Conservation (phyloP, 441 rosid species). For the Populus tomentosa region DNA sequence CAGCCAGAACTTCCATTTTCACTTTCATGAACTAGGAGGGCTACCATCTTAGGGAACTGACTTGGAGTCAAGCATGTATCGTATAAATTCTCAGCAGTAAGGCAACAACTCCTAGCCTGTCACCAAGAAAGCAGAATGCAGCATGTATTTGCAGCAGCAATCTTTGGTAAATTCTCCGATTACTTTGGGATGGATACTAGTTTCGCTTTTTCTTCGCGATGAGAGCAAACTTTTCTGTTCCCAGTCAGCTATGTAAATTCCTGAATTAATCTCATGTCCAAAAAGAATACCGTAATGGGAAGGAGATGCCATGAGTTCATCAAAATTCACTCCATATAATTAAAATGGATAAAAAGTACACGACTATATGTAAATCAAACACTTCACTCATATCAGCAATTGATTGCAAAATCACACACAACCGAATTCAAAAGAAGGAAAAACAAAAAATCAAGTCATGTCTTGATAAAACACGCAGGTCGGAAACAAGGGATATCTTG, state of each 20-base stretch:
- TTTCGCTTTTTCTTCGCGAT: not conserved
- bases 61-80: too few species aligned
- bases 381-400: slow-evolving; percentile 11
- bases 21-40: not conserved
- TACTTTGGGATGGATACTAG: not conserved
- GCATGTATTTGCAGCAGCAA: not conserved
- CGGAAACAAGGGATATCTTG: not conserved
- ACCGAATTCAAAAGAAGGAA: not conserved
- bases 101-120: not conserved
- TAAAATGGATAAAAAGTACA: slow-evolving; percentile 2
- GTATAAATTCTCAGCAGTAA: not conserved
- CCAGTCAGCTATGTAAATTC: not conserved
- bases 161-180: not conserved
- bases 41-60: too few species aligned
- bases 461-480: not conserved
- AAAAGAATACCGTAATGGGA: not conserved
- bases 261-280: not conserved
- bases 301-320: not conserved
- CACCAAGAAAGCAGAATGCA: not conserved
- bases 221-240: not conserved
- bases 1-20: not conserved
- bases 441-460: not conserved
- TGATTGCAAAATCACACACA: slow-evolving; percentile 22
- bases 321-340: slow-evolving; percentile 6
- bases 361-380: not conserved